Percentiles rank a stretch among this genome's conserved stretches.
Conservation (phyloP, 2,329 filamentous ascomycete species). For the Beauveria bassiana region DNA sequence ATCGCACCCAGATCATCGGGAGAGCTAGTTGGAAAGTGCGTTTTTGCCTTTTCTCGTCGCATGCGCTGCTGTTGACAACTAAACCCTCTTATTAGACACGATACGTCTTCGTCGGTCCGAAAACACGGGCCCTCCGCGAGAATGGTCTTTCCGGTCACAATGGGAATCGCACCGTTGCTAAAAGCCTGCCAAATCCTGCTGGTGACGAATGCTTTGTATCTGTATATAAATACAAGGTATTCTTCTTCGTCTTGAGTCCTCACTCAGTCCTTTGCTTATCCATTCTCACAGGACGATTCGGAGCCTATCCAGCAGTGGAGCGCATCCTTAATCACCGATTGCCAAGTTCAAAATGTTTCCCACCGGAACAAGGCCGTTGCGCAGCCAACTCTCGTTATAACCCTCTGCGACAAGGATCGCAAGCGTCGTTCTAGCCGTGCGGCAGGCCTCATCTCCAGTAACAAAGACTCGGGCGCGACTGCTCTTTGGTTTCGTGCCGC, state of each 20-base stretch:
- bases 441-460: conserved; percentile 43
- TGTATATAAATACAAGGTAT: conserved; percentile 50
- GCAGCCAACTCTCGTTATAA: conserved; percentile 52
- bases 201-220: conserved; percentile 41
- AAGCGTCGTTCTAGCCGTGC: conserved; percentile 59
- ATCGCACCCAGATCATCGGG: conserved; percentile 42
- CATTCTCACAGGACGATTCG: conserved; percentile 37
- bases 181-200: conserved; percentile 24
- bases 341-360: conserved; percentile 49
- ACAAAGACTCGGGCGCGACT: conserved; percentile 40
- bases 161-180: conserved; percentile 29
- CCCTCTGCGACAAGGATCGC: conserved; percentile 51
- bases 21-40: conserved; percentile 46
- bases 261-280: conserved; percentile 10
- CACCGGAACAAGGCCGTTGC: conserved; percentile 55
- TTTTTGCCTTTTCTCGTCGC: not conserved
- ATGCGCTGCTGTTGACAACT: conserved; percentile 2
- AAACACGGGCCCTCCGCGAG: conserved; percentile 25
- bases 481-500: conserved; percentile 50
- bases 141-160: conserved; percentile 22
- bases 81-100: conserved; percentile 36
- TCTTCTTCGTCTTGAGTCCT: conserved; percentile 1
- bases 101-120: conserved; percentile 48
- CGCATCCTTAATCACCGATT: conserved; percentile 45
- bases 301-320: conserved; percentile 49